Percentiles rank a stretch among this genome's conserved stretches.
Conservation (phyloP, 2,329 filamentous ascomycete genomes). For the Trichoderma atroviride region DNA sequence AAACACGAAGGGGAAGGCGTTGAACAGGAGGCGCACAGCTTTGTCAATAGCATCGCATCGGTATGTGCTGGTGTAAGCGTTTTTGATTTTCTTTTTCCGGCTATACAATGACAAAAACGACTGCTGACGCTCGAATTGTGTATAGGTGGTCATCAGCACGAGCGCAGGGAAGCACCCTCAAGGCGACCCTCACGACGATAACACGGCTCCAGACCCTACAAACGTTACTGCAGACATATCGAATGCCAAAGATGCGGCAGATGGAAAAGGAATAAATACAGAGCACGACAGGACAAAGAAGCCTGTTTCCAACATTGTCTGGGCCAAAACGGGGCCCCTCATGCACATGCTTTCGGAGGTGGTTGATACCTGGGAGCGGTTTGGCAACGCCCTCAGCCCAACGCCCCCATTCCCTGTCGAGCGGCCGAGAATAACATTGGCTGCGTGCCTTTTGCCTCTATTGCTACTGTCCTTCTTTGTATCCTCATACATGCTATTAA, state of each 20-base stretch:
- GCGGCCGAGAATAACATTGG: slow-evolving; percentile 57
- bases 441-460: slow-evolving; percentile 54
- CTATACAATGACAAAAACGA: not conserved
- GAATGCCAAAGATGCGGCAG: slow-evolving; percentile 46
- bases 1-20: slow-evolving; percentile 82
- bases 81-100: not conserved
- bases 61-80: slow-evolving; percentile 40
- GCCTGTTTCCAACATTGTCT: slow-evolving; percentile 75
- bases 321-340: slow-evolving; percentile 71
- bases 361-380: slow-evolving; percentile 55
- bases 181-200: slow-evolving; percentile 58
- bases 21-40: slow-evolving; percentile 79
- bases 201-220: slow-evolving; percentile 56
- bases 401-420: slow-evolving; percentile 63
- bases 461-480: slow-evolving; percentile 56
- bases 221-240: slow-evolving; percentile 43
- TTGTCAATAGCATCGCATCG: slow-evolving; percentile 68
- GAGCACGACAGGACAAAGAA: slow-evolving; percentile 74
- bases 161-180: slow-evolving; percentile 77
- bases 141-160: slow-evolving; percentile 70
- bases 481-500: slow-evolving; percentile 63
- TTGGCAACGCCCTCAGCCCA: slow-evolving; percentile 62
- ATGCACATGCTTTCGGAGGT: slow-evolving; percentile 61
- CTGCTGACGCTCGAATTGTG: not conserved
- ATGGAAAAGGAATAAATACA: slow-evolving; percentile 49